A percentile compares a stretch with the other conserved stretches of the same genome.
phyloP scores from a whole-genome alignment of 2,329 filamentous ascomycete genomes.

The Hymenoscyphus fructigenus region DNA sequence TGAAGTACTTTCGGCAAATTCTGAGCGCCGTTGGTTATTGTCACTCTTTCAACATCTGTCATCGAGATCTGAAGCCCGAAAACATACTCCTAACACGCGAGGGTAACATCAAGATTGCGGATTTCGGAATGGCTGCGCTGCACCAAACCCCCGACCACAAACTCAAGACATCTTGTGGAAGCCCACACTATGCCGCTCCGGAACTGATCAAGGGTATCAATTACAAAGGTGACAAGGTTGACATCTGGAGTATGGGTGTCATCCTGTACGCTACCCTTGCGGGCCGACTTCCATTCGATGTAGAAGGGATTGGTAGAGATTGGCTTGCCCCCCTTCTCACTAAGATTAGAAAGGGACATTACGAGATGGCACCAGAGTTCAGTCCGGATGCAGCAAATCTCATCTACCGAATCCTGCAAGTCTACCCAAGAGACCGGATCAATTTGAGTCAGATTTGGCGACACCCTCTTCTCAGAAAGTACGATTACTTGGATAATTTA shows the following conservation, averaged over 20 bases:
- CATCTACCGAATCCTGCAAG: constrained; percentile 74
- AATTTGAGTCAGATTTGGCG: constrained; percentile 79
- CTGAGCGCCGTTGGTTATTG: constrained; percentile 90
- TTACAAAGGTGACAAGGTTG: constrained; percentile 83
- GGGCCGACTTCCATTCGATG: constrained; percentile 79
- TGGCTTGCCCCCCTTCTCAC: constrained; percentile 59
- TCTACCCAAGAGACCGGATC: constrained; percentile 77
- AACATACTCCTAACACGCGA: constrained; percentile 84
- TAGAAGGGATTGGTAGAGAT: constrained; percentile 28
- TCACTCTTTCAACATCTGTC: constrained; percentile 91
- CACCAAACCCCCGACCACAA: constrained; percentile 76
- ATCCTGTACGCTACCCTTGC: constrained; percentile 87
- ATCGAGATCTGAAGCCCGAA: constrained; percentile 94
- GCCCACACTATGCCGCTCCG: constrained; percentile 93
- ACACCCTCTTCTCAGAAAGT: constrained; percentile 83
- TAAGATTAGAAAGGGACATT: constrained; percentile 59
- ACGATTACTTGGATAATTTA: constrained; percentile 68
- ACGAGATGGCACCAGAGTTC: constrained; percentile 61
- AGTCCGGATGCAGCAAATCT: constrained; percentile 72
- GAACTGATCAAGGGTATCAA: constrained; percentile 76
- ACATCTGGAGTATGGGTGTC: constrained; percentile 93
- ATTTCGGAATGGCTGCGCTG: constrained; percentile 96
- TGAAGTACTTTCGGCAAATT: constrained; percentile 89
- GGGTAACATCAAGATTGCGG: constrained; percentile 85
- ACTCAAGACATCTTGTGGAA: constrained; percentile 88